Percentiles rank a stretch among this genome's conserved stretches.
These are phyloP conservation scores for Thalassiosira livingstoniorum DNA, from an alignment of 352 stramenopile genomes.

Conservation along the genomic window DNA sequence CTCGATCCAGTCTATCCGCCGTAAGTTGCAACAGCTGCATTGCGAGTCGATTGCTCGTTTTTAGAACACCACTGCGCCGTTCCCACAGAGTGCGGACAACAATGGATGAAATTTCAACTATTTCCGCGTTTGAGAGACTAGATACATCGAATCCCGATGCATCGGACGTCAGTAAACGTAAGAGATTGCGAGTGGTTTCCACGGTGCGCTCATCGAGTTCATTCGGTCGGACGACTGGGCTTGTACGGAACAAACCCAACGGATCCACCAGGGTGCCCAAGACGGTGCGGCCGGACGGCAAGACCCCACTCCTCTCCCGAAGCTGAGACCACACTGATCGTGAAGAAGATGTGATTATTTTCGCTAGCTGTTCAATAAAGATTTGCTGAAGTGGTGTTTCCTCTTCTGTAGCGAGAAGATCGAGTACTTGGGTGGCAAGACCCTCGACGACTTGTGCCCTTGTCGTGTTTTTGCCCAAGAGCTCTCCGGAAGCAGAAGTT, in stretches of 20 bases:
- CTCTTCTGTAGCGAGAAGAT: slow-evolving; percentile 80
- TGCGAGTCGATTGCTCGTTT: slow-evolving; percentile 74
- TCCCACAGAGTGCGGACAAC: slow-evolving; percentile 77
- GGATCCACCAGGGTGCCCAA: slow-evolving; percentile 83
- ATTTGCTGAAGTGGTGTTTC: slow-evolving; percentile 82
- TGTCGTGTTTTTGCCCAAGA: slow-evolving; percentile 60
- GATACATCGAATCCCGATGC: slow-evolving; percentile 64
- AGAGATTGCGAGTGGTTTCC: slow-evolving; percentile 78
- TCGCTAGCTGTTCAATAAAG: slow-evolving; percentile 84
- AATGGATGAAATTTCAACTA: slow-evolving; percentile 70
- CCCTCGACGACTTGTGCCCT: slow-evolving; percentile 72
- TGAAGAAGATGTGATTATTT: slow-evolving; percentile 75
- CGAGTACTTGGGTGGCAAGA: slow-evolving; percentile 72
- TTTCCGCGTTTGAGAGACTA: slow-evolving; percentile 67
- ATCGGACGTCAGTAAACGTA: slow-evolving; percentile 48
- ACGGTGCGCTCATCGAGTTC: slow-evolving; percentile 78
- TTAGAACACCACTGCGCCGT: slow-evolving; percentile 67
- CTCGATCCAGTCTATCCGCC: slow-evolving; percentile 73
- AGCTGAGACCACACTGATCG: slow-evolving; percentile 73
- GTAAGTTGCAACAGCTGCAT: slow-evolving; percentile 77
- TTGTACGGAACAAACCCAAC: slow-evolving; percentile 79
- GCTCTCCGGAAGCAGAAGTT: slow-evolving; percentile 71
- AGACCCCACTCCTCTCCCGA: slow-evolving; percentile 67
- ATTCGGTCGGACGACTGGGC: slow-evolving; percentile 71
- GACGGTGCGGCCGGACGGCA: slow-evolving; percentile 74